Evolutionary conservation across 371 early-diverging fungal genomes (phyloP).

Genomic region (Mucor racemosus): DNA sequence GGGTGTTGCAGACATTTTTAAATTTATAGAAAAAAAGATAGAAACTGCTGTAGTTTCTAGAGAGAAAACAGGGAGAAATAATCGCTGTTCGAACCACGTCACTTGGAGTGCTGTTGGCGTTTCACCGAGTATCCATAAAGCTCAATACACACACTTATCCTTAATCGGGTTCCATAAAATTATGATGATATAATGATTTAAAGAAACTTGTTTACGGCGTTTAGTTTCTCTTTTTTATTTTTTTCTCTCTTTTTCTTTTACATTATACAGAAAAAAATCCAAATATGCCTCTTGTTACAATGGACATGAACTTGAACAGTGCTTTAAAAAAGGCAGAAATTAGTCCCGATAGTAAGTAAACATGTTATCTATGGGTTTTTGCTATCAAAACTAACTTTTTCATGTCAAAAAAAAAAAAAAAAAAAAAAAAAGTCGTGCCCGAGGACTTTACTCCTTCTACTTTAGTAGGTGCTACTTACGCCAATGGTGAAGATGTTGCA

Average conservation of each 20-base stretch:
- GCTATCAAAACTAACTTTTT: too few relatives aligned
- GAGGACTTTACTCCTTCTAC: constrained; percentile 41
- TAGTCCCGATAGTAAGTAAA: constrained; percentile 48
- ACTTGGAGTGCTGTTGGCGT: too few relatives aligned
- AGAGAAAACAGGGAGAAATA: constrained; percentile 7
- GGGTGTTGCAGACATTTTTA: constrained; percentile 11
- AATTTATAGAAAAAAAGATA: not conserved
- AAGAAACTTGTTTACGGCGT: not conserved
- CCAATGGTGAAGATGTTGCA: constrained; percentile 48
- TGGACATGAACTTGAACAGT: constrained; percentile 43
- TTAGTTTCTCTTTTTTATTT: not conserved
- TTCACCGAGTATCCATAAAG: too few relatives aligned
- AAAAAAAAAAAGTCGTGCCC: too few relatives aligned
- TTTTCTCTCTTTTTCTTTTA: not conserved
- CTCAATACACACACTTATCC: too few relatives aligned
- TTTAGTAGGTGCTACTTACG: constrained; percentile 49
- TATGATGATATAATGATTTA: too few relatives aligned
- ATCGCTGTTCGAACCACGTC: not conserved
- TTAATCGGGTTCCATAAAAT: too few relatives aligned
- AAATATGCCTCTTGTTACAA: constrained; percentile 57
- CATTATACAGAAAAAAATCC: not conserved
- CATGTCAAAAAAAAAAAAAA: too few relatives aligned
- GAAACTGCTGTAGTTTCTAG: not conserved
- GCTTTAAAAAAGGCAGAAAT: constrained; percentile 54
- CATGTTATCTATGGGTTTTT: not conserved